Percentiles rank a stretch among this genome's conserved stretches.
Conservation (phyloP, 2,329 filamentous ascomycete species). For the Penicillium sp. region DNA sequence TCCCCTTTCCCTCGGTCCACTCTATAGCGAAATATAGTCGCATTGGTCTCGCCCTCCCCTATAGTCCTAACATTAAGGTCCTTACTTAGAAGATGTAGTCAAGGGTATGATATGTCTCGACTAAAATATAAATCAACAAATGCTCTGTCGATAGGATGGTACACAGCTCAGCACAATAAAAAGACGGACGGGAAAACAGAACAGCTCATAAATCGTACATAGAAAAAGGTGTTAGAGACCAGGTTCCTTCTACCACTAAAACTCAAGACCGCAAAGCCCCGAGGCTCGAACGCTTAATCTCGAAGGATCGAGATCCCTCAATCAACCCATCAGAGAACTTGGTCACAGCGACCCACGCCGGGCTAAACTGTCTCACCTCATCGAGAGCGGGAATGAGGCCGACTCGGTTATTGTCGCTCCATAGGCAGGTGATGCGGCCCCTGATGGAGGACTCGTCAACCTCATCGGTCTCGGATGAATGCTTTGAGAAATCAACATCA, state of each 20-base stretch:
- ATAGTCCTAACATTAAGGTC: background rate
- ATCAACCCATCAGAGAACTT: slow-evolving; percentile 77
- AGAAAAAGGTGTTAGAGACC: background rate
- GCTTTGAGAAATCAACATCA: slow-evolving; percentile 57
- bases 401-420: slow-evolving; percentile 76
- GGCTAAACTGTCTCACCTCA: slow-evolving; percentile 72
- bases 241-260: background rate
- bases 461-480: slow-evolving; percentile 32
- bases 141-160: background rate
- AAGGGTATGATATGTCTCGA: background rate
- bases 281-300: slow-evolving; percentile 32
- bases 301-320: slow-evolving; percentile 71
- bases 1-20: too few species aligned
- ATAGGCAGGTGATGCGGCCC: slow-evolving; percentile 73
- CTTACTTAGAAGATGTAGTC: background rate
- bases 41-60: too few species aligned
- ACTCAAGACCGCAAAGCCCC: background rate
- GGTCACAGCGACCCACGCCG: slow-evolving; percentile 73
- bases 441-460: slow-evolving; percentile 45
- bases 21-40: too few species aligned
- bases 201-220: slow-evolving; percentile 7
- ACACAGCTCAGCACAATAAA: background rate
- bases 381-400: slow-evolving; percentile 78
- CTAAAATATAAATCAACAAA: background rate
- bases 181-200: background rate